Evolutionary conservation across 176 grass and related monocot genomes (phyloP).

Genomic region (Musa beccarii): DNA sequence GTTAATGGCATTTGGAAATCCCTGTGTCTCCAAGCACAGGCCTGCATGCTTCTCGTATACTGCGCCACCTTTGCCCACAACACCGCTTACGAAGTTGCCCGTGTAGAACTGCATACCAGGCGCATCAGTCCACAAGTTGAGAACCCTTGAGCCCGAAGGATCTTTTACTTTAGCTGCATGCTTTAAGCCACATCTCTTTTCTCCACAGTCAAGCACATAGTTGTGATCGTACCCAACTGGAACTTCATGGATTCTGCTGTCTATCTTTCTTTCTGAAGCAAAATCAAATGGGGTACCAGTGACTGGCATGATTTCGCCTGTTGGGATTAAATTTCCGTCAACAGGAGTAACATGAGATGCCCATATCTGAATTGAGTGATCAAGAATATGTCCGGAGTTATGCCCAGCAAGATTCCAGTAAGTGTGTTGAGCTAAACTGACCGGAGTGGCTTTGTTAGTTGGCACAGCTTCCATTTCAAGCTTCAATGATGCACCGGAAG

Average conservation of each 20-base stretch:
- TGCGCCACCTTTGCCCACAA: conserved; percentile 51
- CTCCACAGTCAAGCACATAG: conserved; percentile 45
- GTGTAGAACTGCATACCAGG: conserved; percentile 85
- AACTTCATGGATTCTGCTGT: conserved; percentile 38
- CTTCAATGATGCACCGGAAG: conserved; percentile 40
- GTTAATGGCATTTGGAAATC: conserved; percentile 87
- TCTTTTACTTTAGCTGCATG: conserved; percentile 58
- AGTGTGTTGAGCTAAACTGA: conserved; percentile 74
- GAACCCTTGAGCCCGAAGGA: conserved; percentile 29
- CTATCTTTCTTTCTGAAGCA: conserved; percentile 40
- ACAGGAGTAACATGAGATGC: conserved; percentile 62
- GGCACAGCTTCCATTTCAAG: conserved; percentile 77
- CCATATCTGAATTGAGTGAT: conserved; percentile 63
- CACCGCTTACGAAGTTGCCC: conserved; percentile 50
- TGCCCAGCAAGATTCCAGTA: conserved; percentile 99
- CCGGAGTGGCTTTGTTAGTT: conserved; percentile 55
- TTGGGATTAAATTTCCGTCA: conserved; percentile 56
- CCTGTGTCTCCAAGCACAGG: conserved; percentile 87
- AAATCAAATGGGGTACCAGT: conserved; percentile 67
- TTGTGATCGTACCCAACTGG: conserved; percentile 55
- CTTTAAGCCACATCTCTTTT: conserved; percentile 56
- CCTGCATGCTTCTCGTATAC: conserved; percentile 54
- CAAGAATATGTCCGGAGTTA: conserved; percentile 47
- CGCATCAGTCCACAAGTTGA: conserved; percentile 63
- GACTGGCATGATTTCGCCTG: conserved; percentile 52